Conservation (phyloP, 2,329 filamentous ascomycete species). For the Paecilomyces niveus region DNA sequence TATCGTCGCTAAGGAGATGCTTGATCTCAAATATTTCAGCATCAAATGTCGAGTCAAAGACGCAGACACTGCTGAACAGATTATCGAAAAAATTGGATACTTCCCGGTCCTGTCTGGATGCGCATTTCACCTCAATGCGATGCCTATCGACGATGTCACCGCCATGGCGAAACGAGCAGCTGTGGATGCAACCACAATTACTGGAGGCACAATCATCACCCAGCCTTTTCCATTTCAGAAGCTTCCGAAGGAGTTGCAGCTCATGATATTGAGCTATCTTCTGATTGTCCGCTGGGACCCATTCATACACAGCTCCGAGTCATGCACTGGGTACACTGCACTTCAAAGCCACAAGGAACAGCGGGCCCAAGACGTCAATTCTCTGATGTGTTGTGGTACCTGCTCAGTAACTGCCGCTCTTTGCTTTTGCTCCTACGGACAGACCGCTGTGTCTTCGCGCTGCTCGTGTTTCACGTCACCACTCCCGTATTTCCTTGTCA, state of each 20-base stretch:
- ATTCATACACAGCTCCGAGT: constrained; percentile 4
- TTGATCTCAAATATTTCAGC: constrained; percentile 12
- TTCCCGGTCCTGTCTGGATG: constrained; percentile 16
- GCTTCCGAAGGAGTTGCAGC: constrained; percentile 20
- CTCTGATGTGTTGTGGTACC: constrained; percentile 15
- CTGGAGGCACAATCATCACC: background rate
- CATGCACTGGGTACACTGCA: constrained; percentile 6
- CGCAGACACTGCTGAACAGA: constrained; percentile 8
- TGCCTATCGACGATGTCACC: constrained; percentile 7
- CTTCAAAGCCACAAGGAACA: constrained; percentile 10
- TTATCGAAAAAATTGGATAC: constrained; percentile 11
- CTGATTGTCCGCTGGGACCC: constrained; percentile 11
- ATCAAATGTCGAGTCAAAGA: constrained; percentile 16
- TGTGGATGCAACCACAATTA: constrained; percentile 10
- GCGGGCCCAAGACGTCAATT: constrained; percentile 1
- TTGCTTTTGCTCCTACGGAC: constrained; percentile 16
- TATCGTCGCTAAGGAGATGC: constrained; percentile 7
- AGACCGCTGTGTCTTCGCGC: constrained; percentile 16
- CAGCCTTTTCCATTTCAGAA: constrained; percentile 13
- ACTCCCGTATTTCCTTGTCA: constrained; percentile 17
- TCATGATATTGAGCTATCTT: constrained; percentile 14
- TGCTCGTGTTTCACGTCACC: constrained; percentile 18
- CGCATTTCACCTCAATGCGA: constrained; percentile 11
- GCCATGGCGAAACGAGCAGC: constrained; percentile 10
- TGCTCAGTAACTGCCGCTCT: constrained; percentile 12